Evolutionary conservation across 805 yeast genomes (phyloP), one percentile per base, ranked within the genome.

Genomic region (Metschnikowia kofuensis): DNA sequence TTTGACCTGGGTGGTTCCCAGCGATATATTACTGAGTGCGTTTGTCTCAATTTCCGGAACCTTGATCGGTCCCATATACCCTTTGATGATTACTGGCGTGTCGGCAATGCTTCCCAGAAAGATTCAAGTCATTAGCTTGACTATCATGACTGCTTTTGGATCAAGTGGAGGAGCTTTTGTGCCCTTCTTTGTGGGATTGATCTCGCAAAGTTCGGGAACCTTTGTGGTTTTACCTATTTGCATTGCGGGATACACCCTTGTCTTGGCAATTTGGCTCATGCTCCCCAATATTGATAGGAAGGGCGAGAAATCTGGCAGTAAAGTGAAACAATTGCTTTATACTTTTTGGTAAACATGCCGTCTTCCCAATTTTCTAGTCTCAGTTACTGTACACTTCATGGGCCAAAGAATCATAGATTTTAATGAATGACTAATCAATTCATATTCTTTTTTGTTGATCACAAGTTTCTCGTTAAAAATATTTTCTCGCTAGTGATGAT

Each of bases 111-210:
- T 62, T 37, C 64, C 64, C 4, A 44, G 64, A 21, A 59, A 58
- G 42, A 62, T 62, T 38, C 65, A 59, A 44, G 58, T 61, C 30
- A 54, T 58, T 40, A 48, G 58, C n/a, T 45, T 59, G 28, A 61
- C 63, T n/a, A 61, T 61, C 44, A 51, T 56, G 44, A 55, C 63
- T 1, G 63, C 64, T 10, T 62, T 62, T 48, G 65, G 64, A 11
- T 54, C 63, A 13, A 57, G 60, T 26, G 64, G 64, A 7, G 63
- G 64, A 1, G 65, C 65, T 7, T 9, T 62, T 10, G 45, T 62
- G 35, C 64, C 65, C 4, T 61, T 62, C 39, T 26, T 61, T 36
- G 56, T 56, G 11, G 65, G 65, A 3, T 52, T 61, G 49, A 50
- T 57, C 6, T 54, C 63, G 32, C 60, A 62, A 44, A 40, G 35